phyloP scores from a whole-genome alignment of 345 rosid genomes.

The Populus simonii region DNA sequence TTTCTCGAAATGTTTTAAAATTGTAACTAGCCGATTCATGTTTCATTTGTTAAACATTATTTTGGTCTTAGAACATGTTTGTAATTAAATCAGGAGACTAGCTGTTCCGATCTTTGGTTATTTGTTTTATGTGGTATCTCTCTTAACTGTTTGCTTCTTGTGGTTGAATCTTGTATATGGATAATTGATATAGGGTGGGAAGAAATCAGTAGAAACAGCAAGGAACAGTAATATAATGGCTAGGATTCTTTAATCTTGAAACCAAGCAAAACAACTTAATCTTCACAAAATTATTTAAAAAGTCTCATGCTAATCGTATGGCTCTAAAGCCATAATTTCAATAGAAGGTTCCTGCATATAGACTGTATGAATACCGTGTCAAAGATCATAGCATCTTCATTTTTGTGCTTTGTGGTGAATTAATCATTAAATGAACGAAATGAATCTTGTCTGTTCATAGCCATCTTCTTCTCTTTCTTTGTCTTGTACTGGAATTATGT shows the following conservation, averaged over 20 bases:
- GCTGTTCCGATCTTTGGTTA: not conserved
- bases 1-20: not conserved
- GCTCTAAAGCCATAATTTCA: not conserved
- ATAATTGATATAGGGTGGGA: not conserved
- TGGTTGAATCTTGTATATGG: not conserved
- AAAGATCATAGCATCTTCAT: not conserved
- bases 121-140: not conserved
- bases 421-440: not conserved
- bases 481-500: slow-evolving; percentile 5
- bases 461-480: not conserved
- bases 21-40: not conserved
- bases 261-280: not conserved
- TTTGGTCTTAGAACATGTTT: not conserved
- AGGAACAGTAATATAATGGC: not conserved
- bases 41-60: not conserved
- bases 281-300: not conserved
- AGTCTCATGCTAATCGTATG: not conserved
- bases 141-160: not conserved
- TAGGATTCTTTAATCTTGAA: not conserved
- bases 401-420: not conserved
- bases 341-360: not conserved
- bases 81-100: not conserved
- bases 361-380: not conserved
- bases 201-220: not conserved
- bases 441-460: not conserved